Percentiles rank a stretch among this genome's conserved stretches.
Evolutionary conservation across 441 rosid genomes (phyloP).

Genomic region (Mallotus repandus): DNA sequence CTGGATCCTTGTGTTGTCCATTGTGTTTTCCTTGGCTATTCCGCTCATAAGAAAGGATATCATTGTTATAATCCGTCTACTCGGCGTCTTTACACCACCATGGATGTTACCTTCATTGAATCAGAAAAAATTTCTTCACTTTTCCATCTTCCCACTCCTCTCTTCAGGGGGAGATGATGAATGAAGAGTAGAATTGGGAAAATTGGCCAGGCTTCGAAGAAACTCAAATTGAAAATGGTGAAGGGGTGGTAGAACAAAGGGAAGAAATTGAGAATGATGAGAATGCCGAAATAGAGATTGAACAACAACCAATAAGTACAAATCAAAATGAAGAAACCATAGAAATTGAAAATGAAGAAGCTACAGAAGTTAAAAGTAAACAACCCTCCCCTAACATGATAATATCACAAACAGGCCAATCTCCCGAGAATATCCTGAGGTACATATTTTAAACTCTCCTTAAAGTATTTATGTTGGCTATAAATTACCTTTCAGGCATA

Average conservation of each 20-base stretch:
- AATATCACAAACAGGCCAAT: neutral
- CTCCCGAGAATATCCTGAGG: neutral
- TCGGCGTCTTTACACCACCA: neutral
- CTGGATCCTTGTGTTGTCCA: neutral
- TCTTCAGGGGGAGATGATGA: constrained; percentile 6
- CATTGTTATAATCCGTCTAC: neutral
- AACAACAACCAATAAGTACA: neutral
- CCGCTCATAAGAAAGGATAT: neutral
- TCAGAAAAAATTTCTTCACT: too few relatives aligned
- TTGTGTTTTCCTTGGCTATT: neutral
- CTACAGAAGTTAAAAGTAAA: too few relatives aligned
- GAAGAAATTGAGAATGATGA: neutral
- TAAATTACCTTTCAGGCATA: neutral
- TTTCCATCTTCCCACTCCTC: too few relatives aligned
- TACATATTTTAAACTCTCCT: neutral
- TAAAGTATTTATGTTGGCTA: neutral
- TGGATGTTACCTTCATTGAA: neutral
- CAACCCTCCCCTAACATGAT: neutral
- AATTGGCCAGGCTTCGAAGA: constrained; percentile 11
- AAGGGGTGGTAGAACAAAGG: neutral
- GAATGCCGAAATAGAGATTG: neutral
- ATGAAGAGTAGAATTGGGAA: neutral
- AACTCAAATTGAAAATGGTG: too few relatives aligned
- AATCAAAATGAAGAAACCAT: neutral
- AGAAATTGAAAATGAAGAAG: neutral